phyloP scores from a whole-genome alignment of 768 basidiomycete species.

The Pleurotus citrinopileatus region DNA sequence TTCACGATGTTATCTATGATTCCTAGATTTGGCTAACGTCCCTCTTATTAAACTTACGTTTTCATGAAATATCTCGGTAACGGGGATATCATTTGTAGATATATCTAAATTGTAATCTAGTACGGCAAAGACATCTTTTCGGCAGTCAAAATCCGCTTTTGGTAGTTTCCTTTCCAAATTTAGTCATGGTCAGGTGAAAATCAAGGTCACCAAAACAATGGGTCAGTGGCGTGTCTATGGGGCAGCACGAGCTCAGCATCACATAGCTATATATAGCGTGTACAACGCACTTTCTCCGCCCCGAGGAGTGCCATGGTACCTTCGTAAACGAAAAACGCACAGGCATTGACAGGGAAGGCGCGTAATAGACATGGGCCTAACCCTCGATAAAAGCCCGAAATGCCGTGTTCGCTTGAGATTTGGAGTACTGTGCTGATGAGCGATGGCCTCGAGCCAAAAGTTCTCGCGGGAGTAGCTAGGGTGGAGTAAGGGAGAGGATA shows the following conservation, averaged over 20 bases:
- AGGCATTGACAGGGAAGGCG: slow-evolving; percentile 79
- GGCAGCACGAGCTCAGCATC: neutral
- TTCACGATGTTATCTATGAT: slow-evolving; percentile 72
- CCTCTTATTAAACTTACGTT: no score
- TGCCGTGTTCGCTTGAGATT: slow-evolving; percentile 52
- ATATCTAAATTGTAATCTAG: no score
- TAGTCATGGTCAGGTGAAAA: neutral
- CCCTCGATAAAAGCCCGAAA: slow-evolving; percentile 61
- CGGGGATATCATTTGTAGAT: neutral
- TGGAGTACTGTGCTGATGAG: slow-evolving; percentile 47
- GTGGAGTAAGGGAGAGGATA: slow-evolving; percentile 41
- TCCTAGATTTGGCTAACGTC: no score
- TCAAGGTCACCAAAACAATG: neutral
- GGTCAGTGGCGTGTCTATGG: slow-evolving; percentile 8
- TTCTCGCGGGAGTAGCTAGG: slow-evolving; percentile 19
- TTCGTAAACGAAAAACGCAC: slow-evolving; percentile 78
- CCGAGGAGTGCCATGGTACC: slow-evolving; percentile 62
- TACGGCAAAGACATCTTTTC: neutral
- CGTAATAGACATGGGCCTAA: slow-evolving; percentile 65
- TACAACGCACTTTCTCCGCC: slow-evolving; percentile 55
- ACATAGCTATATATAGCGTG: neutral
- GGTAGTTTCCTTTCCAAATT: neutral
- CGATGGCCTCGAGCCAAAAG: slow-evolving; percentile 35
- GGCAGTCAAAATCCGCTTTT: slow-evolving; percentile 3
- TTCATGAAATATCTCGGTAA: neutral